Evolutionary conservation across 345 rosid species (phyloP).

Genomic region (Acer negundo): DNA sequence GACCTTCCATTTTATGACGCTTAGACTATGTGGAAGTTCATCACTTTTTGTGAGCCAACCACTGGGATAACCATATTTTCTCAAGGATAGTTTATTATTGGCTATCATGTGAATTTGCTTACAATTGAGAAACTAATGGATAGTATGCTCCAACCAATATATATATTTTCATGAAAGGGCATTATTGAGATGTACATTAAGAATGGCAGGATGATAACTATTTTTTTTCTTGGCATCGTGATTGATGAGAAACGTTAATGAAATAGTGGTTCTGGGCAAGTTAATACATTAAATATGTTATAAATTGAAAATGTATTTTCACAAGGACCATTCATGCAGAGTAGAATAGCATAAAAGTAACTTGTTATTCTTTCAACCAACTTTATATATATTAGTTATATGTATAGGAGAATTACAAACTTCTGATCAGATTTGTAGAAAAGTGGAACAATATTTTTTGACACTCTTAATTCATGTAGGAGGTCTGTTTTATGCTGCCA

Average conservation of each 20-base stretch:
- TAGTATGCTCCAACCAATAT: not conserved
- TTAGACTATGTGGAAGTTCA: not conserved
- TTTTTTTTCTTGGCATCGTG: not conserved
- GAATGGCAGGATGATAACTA: not conserved
- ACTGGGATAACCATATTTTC: conserved; percentile 2
- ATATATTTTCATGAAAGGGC: not conserved
- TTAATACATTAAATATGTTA: not conserved
- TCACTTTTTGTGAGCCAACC: not conserved
- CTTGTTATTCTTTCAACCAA: not conserved
- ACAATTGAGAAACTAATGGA: not conserved
- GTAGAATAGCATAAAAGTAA: not conserved
- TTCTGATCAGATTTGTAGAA: conserved; percentile 5
- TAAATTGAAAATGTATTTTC: too few relatives aligned
- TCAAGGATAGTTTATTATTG: not conserved
- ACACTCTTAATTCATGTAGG: conserved; percentile 49
- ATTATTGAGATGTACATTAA: not conserved
- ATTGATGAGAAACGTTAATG: not conserved
- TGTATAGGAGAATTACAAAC: not conserved
- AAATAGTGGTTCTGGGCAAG: not conserved
- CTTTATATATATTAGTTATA: not conserved
- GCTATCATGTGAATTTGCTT: not conserved
- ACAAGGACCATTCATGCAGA: not conserved
- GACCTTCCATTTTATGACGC: not conserved
- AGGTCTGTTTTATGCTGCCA: conserved; percentile 97
- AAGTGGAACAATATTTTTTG: conserved; percentile 7